Evolutionary conservation across 1,284 basidiomycete species (phyloP), one percentile per base, ranked within the genome.

Genomic region (Ganoderma lucidum): DNA sequence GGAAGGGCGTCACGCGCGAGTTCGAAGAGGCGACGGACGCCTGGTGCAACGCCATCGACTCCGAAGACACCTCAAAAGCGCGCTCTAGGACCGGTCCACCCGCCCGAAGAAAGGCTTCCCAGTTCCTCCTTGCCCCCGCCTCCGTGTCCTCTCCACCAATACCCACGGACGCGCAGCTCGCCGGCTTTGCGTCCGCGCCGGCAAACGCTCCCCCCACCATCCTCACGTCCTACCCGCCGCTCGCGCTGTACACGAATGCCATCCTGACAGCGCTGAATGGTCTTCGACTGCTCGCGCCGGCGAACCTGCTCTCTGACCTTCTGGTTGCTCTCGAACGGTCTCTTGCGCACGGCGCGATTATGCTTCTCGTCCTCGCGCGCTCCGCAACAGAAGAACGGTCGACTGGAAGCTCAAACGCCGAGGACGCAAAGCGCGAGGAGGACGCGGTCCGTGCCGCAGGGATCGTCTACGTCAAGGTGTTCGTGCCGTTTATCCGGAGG

Each of bases 221-320:
- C 28, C 81, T 97, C 42, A 85, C 91, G 0, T 87, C 91, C 2
- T 95, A 93, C 74, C 92, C 94, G 0, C 92, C 94, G 0, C 83
- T 97, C 2, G 96, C 94, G 1, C 81, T 87, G 32, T 88, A 90
- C 70, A 86, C 93, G 61, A 98, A 98, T 78, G 86, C 89, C 0
- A 81, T 96, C 42, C 84, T 96, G 4, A 84, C 88, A 0, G 86
- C 92, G 0, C 83, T 98, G 63, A 98, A 98, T 80, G 84, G 90
- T 2, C 84, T 98, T 15, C 91, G 96, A 1, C 83, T 96, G 10
- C 86, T 97, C 12, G 94, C 94, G 0, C 94, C 95, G 0, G 80
- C 88, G 8, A 83, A 83, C 53, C 83, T 91, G 53, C 81, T 86
- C 61, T 79, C 77, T 1, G 78, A 85, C 41, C 78, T 95, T 2